Evolutionary conservation across 2,329 filamentous ascomycete species (phyloP).

Genomic region (Monilinia polystroma): DNA sequence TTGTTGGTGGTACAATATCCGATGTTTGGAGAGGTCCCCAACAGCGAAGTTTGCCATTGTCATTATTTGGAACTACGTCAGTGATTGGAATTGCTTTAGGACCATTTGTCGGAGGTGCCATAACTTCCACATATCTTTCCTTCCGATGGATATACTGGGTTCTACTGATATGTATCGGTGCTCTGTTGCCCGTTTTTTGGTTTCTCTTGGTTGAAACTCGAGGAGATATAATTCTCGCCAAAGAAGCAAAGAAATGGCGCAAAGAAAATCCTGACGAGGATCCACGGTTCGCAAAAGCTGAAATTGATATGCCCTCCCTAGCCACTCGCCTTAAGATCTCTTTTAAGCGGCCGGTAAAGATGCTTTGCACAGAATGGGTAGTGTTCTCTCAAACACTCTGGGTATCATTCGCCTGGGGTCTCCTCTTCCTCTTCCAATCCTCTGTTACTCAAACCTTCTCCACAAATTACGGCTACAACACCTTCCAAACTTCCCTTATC

Average conservation of each 20-base stretch:
- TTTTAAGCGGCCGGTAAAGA: constrained; percentile 37
- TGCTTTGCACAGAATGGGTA: constrained; percentile 57
- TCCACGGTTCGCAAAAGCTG: constrained; percentile 13
- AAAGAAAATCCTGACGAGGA: constrained; percentile 24
- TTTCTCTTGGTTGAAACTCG: constrained; percentile 48
- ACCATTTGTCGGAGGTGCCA: constrained; percentile 35
- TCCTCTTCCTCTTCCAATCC: constrained; percentile 25
- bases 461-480: constrained; percentile 58
- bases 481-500: constrained; percentile 47
- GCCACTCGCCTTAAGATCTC: constrained; percentile 12
- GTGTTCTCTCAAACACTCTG: constrained; percentile 67
- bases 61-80: constrained; percentile 67
- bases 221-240: constrained; percentile 42
- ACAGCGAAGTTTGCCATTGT: constrained; percentile 36
- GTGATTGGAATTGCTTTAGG: constrained; percentile 61
- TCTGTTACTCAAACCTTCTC: constrained; percentile 61
- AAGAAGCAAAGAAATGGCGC: constrained; percentile 25
- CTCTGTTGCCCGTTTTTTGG: constrained; percentile 44
- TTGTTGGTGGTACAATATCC: constrained; percentile 29
- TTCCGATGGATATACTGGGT: constrained; percentile 39
- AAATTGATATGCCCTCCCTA: constrained; percentile 19
- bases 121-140: constrained; percentile 29
- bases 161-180: constrained; percentile 44
- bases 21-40: constrained; percentile 31
- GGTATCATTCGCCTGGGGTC: constrained; percentile 41